Evolutionary conservation across 768 basidiomycete genomes (phyloP).

Genomic region (Macrolepiota fuliginosa): DNA sequence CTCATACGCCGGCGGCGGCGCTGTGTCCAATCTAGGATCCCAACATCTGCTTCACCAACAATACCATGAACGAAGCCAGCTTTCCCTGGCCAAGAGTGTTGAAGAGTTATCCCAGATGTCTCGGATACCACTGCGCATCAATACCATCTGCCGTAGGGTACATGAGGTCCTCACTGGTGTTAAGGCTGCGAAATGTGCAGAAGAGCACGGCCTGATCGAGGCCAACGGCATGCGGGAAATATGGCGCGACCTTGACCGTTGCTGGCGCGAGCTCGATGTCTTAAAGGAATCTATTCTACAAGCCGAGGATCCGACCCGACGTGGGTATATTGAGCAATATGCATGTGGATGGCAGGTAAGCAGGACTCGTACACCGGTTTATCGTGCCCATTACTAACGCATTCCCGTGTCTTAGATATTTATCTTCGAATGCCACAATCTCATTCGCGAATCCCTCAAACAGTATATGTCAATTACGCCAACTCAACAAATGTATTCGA

Average conservation of each 20-base stretch:
- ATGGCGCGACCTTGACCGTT: constrained; percentile 81
- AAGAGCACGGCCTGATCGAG: constrained; percentile 55
- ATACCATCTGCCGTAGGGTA: constrained; percentile 73
- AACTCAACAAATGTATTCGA: constrained; percentile 32
- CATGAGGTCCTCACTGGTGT: constrained; percentile 78
- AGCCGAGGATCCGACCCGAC: constrained; percentile 31
- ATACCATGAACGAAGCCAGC: constrained; percentile 3
- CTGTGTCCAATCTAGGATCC: constrained; percentile 25
- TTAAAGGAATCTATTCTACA: constrained; percentile 40
- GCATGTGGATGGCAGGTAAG: constrained; percentile 85
- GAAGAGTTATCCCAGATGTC: constrained; percentile 7
- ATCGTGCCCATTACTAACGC: constrained; percentile 10
- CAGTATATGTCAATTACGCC: constrained; percentile 35
- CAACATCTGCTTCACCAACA: constrained; percentile 27
- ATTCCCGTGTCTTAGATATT: constrained; percentile 55
- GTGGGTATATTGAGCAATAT: constrained; percentile 51
- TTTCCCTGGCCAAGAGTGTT: neutral
- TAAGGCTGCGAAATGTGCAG: constrained; percentile 59
- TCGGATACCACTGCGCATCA: constrained; percentile 65
- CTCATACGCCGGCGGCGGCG: constrained; percentile 25
- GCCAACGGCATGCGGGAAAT: constrained; percentile 66
- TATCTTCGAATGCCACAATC: constrained; percentile 89
- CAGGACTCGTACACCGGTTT: constrained; percentile 11
- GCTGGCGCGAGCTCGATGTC: constrained; percentile 81
- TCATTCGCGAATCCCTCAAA: constrained; percentile 82